Evolutionary conservation across 306 rosid species (phyloP).

Genomic region (Vigna angularis): DNA sequence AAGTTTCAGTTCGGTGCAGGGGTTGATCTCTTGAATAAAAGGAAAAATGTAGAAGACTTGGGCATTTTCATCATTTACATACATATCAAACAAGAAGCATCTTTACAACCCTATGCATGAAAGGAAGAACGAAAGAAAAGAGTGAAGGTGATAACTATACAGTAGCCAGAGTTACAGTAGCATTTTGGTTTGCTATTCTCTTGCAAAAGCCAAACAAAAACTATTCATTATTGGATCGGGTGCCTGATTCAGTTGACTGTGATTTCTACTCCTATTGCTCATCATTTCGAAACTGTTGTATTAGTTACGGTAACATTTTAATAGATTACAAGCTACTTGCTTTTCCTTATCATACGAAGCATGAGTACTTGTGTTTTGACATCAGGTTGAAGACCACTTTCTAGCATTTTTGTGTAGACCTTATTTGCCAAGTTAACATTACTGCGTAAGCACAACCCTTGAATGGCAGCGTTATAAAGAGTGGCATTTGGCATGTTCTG

Average conservation of each 20-base stretch:
- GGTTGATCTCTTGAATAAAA: background rate
- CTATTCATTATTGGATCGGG: background rate
- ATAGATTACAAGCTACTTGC: constrained; percentile 41
- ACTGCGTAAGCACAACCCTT: constrained; percentile 80
- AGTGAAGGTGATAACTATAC: constrained; percentile 10
- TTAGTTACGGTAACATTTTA: constrained; percentile 26
- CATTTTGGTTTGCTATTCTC: constrained; percentile 7
- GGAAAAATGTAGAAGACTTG: background rate
- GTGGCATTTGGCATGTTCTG: constrained; percentile 56
- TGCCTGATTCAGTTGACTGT: constrained; percentile 2
- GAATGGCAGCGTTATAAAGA: constrained; percentile 76
- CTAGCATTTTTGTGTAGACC: constrained; percentile 65
- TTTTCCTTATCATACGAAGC: constrained; percentile 52
- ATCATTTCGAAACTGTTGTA: constrained; percentile 35
- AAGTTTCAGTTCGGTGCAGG: background rate
- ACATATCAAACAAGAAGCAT: constrained; percentile 6
- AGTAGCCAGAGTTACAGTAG: constrained; percentile 28
- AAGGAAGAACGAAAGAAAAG: constrained; percentile 19
- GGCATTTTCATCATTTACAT: constrained; percentile 36
- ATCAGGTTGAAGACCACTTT: constrained; percentile 65
- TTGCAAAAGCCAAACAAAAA: constrained; percentile 18
- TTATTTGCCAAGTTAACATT: constrained; percentile 64
- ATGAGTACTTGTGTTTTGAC: constrained; percentile 79
- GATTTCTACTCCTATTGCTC: constrained; percentile 25
- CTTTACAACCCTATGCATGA: constrained; percentile 33